Evolutionary conservation across 306 rosid species (phyloP), one percentile per base, ranked within the genome.

Genomic region (Lotus japonicus): DNA sequence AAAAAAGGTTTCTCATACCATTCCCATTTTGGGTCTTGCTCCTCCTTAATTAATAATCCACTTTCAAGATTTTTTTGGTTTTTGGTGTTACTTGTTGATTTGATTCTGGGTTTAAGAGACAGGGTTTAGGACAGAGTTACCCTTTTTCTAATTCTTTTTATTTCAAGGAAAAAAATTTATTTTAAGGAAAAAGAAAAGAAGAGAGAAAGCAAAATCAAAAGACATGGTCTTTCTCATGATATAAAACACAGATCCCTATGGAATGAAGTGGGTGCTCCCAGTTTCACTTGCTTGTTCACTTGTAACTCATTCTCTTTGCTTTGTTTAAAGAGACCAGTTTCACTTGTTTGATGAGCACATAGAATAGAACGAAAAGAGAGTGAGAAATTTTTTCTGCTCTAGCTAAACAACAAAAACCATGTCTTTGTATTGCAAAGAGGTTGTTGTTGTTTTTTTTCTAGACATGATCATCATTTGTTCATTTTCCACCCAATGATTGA

Each of bases 211-310:
- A 58, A 28, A 7, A 11, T 49, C 36, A 63, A 80, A 83, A 78
- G 78, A 58, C 50, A 45, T 67, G 83, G 82, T 80, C 51, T 76
- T 77, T 79, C 83, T 79, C 77, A 39, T 31, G 36, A 5, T 18
- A 63, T 58, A 50, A 54, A 75, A 78, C 94, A 88, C 94, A 84
- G 94, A 91, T 91, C 96, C 94, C 96, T 67, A 88, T 83, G 85
- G 85, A 79, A 79, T 84, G 77, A 78, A 63, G 75, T 60, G 82
- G 80, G 77, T 84, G 87, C 79, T 73, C 57, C 79, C 68, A 68
- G 63, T 83, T 68, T 78, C 55, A 68, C 77, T 81, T 57, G 75
- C 81, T 79, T 45, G 45, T 55, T 31, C 36, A 31, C 36, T 31
- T 31, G 36, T 31, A 31, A 31, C 36, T 83, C 86, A 79, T 88